Conservation (phyloP, 1,284 basidiomycete species). For the Tilletia walkeri region DNA sequence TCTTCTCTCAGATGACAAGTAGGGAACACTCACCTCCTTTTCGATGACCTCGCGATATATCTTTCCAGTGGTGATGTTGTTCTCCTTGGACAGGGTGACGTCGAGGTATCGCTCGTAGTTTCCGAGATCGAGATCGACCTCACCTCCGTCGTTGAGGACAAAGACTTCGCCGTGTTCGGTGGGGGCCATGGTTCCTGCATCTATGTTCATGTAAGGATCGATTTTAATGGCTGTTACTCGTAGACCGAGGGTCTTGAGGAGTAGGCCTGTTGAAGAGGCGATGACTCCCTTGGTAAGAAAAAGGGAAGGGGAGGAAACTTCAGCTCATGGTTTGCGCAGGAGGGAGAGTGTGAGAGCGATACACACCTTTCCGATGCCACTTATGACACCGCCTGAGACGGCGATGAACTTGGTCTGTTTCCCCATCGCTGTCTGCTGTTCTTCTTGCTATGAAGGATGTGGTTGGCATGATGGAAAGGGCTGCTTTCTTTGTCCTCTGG, state of each 20-base stretch:
- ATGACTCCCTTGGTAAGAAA: background rate
- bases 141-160: slow-evolving; percentile 95
- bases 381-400: slow-evolving; percentile 58
- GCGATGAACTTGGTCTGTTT: slow-evolving; percentile 57
- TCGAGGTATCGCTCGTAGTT: slow-evolving; percentile 98
- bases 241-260: slow-evolving; percentile 90
- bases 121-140: slow-evolving; percentile 95
- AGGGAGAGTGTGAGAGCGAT: background rate
- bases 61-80: slow-evolving; percentile 98
- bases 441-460: background rate
- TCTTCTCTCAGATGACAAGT: too few species aligned
- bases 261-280: slow-evolving; percentile 92
- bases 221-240: slow-evolving; percentile 99
- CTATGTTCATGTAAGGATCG: slow-evolving; percentile 99
- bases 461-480: too few species aligned
- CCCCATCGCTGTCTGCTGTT: background rate
- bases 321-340: background rate
- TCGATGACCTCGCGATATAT: slow-evolving; percentile 97
- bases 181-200: slow-evolving; percentile 98
- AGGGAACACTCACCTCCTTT: slow-evolving; percentile 69
- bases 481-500: too few species aligned
- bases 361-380: slow-evolving; percentile 58
- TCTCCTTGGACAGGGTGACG: slow-evolving; percentile 87
- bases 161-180: slow-evolving; percentile 99
- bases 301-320: background rate